Conservation (phyloP, 495 filamentous ascomycete species). For the Podospora anserina region DNA sequence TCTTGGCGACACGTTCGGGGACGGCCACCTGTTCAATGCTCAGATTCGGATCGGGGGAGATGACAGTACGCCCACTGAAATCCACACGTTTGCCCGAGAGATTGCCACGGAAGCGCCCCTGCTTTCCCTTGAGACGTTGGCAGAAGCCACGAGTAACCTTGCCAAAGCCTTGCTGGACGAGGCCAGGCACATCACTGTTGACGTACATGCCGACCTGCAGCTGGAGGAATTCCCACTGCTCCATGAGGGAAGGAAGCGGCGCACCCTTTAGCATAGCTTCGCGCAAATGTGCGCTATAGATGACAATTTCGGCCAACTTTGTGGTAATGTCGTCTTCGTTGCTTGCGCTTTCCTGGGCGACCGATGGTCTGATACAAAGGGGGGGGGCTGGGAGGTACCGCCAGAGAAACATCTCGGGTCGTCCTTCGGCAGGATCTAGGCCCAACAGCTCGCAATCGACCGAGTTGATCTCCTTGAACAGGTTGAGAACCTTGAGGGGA, state of each 20-base stretch:
- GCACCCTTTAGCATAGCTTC: constrained; percentile 76
- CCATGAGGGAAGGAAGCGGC: constrained; percentile 85
- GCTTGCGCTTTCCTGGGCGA: constrained; percentile 82
- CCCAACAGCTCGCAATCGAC: constrained; percentile 88
- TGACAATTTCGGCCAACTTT: constrained; percentile 89
- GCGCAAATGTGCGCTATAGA: constrained; percentile 79
- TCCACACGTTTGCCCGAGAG: constrained; percentile 97
- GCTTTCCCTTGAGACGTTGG: constrained; percentile 93
- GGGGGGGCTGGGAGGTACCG: constrained; percentile 92
- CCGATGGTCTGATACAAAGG: constrained; percentile 88
- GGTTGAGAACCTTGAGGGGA: constrained; percentile 78
- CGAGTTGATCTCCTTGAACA: constrained; percentile 83
- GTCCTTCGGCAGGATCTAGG: constrained; percentile 77
- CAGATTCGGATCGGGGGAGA: constrained; percentile 93
- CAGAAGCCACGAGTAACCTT: constrained; percentile 89
- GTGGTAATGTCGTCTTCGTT: constrained; percentile 96
- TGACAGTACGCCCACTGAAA: constrained; percentile 95
- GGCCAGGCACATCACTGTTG: constrained; percentile 91
- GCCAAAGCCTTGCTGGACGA: constrained; percentile 68
- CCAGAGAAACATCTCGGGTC: constrained; percentile 98
- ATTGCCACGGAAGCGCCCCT: constrained; percentile 95
- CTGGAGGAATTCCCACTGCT: constrained; percentile 97
- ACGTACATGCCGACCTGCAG: constrained; percentile 95
- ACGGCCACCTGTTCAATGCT: constrained; percentile 92
- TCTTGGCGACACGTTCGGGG: constrained; percentile 83